These are phyloP conservation scores for Wickerhamiella kurtzmanii DNA, from an alignment of 805 yeast species.

Conservation along the genomic window DNA sequence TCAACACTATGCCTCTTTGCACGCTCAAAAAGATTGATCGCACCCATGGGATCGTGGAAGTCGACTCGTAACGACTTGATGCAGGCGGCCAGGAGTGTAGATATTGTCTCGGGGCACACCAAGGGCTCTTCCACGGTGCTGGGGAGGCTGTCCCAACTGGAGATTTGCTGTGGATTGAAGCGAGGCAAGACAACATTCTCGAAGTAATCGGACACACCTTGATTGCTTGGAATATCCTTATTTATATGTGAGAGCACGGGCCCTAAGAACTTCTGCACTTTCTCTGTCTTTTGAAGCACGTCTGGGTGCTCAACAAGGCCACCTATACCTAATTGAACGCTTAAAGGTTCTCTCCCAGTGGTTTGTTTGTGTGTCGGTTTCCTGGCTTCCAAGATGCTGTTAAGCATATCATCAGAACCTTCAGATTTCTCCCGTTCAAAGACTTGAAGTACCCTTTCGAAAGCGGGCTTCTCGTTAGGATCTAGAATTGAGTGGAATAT, in stretches of 20 bases:
- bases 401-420: background rate
- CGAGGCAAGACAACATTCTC: constrained; percentile 12
- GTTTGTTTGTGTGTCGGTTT: background rate
- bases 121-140: constrained; percentile 2
- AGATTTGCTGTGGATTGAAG: constrained; percentile 3
- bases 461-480: background rate
- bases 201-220: constrained; percentile 19
- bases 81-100: constrained; percentile 10
- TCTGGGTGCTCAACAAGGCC: background rate
- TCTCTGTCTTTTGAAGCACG: background rate
- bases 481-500: background rate
- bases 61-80: constrained; percentile 12
- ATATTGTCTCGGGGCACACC: constrained; percentile 9
- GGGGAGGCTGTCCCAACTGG: background rate
- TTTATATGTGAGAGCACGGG: constrained; percentile 18
- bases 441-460: background rate
- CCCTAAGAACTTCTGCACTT: background rate
- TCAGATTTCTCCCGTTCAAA: background rate
- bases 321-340: background rate
- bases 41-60: constrained; percentile 24
- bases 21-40: constrained; percentile 27
- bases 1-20: constrained; percentile 26
- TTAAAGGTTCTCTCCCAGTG: background rate
- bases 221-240: constrained; percentile 16
- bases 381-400: background rate